Percentiles rank a stretch among this genome's conserved stretches.
Evolutionary conservation across 2,329 filamentous ascomycete genomes (phyloP).

Genomic region (Eutypa lata): DNA sequence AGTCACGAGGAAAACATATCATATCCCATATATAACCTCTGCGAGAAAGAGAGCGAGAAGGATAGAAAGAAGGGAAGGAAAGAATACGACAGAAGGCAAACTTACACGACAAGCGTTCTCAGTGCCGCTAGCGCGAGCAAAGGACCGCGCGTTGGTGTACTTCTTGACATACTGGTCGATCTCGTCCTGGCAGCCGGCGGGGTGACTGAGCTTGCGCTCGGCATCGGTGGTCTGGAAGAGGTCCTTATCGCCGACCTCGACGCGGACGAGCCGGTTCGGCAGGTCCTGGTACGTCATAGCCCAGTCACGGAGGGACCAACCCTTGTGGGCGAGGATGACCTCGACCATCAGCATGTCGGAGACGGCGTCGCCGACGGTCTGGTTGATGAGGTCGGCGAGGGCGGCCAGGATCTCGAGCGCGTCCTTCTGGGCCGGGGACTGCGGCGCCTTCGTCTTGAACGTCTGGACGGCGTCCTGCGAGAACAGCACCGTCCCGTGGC

Average conservation of each 20-base stretch:
- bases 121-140: slow-evolving; percentile 89
- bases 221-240: slow-evolving; percentile 89
- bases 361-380: slow-evolving; percentile 93
- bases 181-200: slow-evolving; percentile 73
- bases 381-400: slow-evolving; percentile 90
- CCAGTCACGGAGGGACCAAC: slow-evolving; percentile 89
- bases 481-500: slow-evolving; percentile 95
- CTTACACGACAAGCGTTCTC: slow-evolving; percentile 83
- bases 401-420: slow-evolving; percentile 82
- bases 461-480: slow-evolving; percentile 76
- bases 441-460: slow-evolving; percentile 76
- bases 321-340: slow-evolving; percentile 92
- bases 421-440: slow-evolving; percentile 87
- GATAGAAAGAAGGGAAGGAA: slow-evolving; percentile 1
- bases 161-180: slow-evolving; percentile 88
- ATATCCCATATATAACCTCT: too few species aligned
- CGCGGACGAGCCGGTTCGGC: slow-evolving; percentile 90
- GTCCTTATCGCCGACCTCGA: slow-evolving; percentile 84
- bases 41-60: background rate
- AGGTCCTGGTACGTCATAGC: slow-evolving; percentile 88
- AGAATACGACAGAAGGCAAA: background rate
- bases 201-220: slow-evolving; percentile 80
- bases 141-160: slow-evolving; percentile 84
- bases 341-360: slow-evolving; percentile 96
- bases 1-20: background rate